Evolutionary conservation across 1,284 basidiomycete genomes (phyloP).

Genomic region (Porphyrellus sp.): DNA sequence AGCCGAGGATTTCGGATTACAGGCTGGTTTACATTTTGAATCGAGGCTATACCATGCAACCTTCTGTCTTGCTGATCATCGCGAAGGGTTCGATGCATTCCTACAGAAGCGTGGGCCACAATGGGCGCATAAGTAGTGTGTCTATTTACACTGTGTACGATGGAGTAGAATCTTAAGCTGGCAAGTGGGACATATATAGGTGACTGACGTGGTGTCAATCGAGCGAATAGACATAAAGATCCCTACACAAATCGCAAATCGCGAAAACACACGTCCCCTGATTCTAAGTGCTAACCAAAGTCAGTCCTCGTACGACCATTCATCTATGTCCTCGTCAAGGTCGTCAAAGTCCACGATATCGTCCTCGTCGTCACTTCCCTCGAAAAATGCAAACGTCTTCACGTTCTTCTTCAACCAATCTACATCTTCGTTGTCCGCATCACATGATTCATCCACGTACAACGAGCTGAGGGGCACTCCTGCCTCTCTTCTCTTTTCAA

Average conservation of each 20-base stretch:
- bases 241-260: neutral
- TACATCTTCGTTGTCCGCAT: neutral
- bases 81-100: conserved; percentile 65
- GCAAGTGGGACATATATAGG: no score
- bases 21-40: conserved; percentile 58
- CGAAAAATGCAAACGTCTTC: neutral
- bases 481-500: conserved; percentile 36
- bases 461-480: conserved; percentile 30
- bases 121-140: conserved; percentile 27
- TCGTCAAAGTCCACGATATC: conserved; percentile 24
- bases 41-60: conserved; percentile 62
- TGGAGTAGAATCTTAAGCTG: neutral
- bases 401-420: neutral
- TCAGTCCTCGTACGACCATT: conserved; percentile 19
- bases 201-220: no score
- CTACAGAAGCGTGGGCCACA: conserved; percentile 56
- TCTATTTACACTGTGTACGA: neutral
- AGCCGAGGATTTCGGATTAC: conserved; percentile 59
- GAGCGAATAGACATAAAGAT: neutral
- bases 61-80: conserved; percentile 66
- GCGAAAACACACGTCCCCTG: neutral
- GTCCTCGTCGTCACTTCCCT: neutral
- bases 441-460: conserved; percentile 33
- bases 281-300: no score
- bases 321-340: conserved; percentile 17